Percentiles rank a stretch among this genome's conserved stretches.
Conservation (phyloP, 2,329 filamentous ascomycete species). For the Fusarium decemcellulare region DNA sequence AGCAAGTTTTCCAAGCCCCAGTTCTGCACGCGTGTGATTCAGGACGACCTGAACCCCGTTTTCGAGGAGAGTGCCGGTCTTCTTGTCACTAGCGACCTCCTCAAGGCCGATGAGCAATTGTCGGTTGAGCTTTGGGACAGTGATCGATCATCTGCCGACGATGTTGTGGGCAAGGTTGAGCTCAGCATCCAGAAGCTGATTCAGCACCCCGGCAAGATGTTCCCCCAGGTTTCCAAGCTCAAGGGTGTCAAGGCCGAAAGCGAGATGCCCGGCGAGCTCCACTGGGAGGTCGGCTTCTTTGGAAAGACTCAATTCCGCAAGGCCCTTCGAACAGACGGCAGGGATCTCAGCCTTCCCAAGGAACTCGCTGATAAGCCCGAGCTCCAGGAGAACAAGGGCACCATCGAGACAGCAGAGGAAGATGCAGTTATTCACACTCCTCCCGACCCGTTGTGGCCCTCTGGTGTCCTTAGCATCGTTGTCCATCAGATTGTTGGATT, state of each 20-base stretch:
- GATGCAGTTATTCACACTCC: slow-evolving; percentile 92
- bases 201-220: slow-evolving; percentile 92
- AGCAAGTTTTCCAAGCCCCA: slow-evolving; percentile 98
- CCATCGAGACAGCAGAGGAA: slow-evolving; percentile 78
- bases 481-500: slow-evolving; percentile 97
- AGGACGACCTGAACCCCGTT: slow-evolving; percentile 92
- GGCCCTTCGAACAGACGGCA: slow-evolving; percentile 88
- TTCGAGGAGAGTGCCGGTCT: slow-evolving; percentile 92
- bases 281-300: slow-evolving; percentile 98
- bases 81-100: slow-evolving; percentile 88
- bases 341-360: slow-evolving; percentile 82
- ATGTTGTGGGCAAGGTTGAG: slow-evolving; percentile 95
- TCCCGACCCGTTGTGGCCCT: slow-evolving; percentile 96
- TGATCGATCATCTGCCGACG: slow-evolving; percentile 91
- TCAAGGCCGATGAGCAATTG: slow-evolving; percentile 94
- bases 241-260: slow-evolving; percentile 86
- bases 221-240: slow-evolving; percentile 87
- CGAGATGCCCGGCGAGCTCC: slow-evolving; percentile 91
- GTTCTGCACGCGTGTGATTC: slow-evolving; percentile 97
- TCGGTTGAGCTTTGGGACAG: slow-evolving; percentile 98
- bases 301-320: slow-evolving; percentile 90
- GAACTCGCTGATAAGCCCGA: slow-evolving; percentile 80
- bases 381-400: slow-evolving; percentile 88
- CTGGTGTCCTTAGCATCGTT: slow-evolving; percentile 87
- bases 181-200: slow-evolving; percentile 96